Percentiles rank a stretch among this genome's conserved stretches.
phyloP scores from a whole-genome alignment of 1,284 basidiomycete genomes.

The Rhodotorula sp. region DNA sequence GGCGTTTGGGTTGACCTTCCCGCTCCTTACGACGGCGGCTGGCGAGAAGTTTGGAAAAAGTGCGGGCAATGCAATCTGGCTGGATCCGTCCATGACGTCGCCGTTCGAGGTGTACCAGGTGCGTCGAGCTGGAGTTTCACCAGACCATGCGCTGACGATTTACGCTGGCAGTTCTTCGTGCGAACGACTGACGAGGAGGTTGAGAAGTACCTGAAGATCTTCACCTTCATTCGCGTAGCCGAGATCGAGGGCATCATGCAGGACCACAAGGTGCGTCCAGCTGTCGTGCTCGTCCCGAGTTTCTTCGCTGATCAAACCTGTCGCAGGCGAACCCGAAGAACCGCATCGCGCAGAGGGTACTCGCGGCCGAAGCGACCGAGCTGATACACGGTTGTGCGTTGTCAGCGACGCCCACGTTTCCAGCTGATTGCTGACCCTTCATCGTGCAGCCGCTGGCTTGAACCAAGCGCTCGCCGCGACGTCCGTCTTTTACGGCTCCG shows the following conservation, averaged over 20 bases:
- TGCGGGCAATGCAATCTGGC: conserved; percentile 92
- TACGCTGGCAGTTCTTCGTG: conserved; percentile 74
- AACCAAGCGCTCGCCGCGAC: conserved; percentile 61
- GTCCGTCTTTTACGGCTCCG: conserved; percentile 60
- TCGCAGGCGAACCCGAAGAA: conserved; percentile 54
- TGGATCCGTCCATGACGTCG: conserved; percentile 71
- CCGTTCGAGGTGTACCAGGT: conserved; percentile 92
- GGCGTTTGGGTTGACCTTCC: conserved; percentile 86
- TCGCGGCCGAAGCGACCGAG: conserved; percentile 84
- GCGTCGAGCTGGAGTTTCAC: conserved; percentile 32
- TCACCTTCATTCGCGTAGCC: conserved; percentile 70
- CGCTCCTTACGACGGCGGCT: conserved; percentile 80
- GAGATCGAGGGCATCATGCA: conserved; percentile 62
- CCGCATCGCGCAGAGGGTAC: conserved; percentile 68
- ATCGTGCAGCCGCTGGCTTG: conserved; percentile 50
- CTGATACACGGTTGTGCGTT: conserved; percentile 75
- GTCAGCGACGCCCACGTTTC: too few species aligned
- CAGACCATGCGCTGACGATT: not conserved
- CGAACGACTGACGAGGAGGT: conserved; percentile 79
- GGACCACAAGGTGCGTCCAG: conserved; percentile 58
- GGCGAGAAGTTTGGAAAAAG: conserved; percentile 98
- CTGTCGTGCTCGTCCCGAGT: not conserved
- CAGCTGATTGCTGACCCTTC: not conserved
- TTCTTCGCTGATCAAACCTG: too few species aligned
- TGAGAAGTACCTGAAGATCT: conserved; percentile 71